phyloP scores from a whole-genome alignment of 257 asterid species.

The Ballota nigra region DNA sequence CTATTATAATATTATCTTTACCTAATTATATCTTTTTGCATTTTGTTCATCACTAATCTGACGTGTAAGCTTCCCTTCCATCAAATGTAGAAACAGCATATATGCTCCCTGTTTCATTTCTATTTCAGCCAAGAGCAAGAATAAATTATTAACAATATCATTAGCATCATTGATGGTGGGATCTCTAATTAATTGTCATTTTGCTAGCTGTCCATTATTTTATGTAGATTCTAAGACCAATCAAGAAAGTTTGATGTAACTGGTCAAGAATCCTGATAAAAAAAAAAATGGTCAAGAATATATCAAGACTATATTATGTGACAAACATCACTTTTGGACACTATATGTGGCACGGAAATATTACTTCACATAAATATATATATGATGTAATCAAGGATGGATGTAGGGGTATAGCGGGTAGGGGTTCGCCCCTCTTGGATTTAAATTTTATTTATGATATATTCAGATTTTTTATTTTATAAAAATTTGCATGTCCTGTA shows the following conservation, averaged over 20 bases:
- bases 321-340: slow-evolving; percentile 24
- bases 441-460: too few relatives aligned
- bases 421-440: too few relatives aligned
- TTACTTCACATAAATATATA: neutral
- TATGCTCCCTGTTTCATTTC: slow-evolving; percentile 30
- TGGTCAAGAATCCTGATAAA: slow-evolving; percentile 23
- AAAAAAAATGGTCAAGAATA: too few relatives aligned
- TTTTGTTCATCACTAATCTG: slow-evolving; percentile 21
- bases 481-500: too few relatives aligned
- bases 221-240: slow-evolving; percentile 16
- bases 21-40: slow-evolving; percentile 13
- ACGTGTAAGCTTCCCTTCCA: slow-evolving; percentile 46
- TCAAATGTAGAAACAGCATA: slow-evolving; percentile 27
- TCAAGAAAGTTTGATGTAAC: slow-evolving; percentile 4
- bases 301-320: slow-evolving; percentile 16
- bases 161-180: slow-evolving; percentile 10
- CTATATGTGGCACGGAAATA: neutral
- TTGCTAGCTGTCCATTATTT: slow-evolving; percentile 20
- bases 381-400: too few relatives aligned
- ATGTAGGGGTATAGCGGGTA: too few relatives aligned
- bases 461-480: too few relatives aligned
- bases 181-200: slow-evolving; percentile 4
- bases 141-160: neutral
- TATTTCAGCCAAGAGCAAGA: slow-evolving; percentile 20
- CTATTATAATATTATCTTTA: neutral